Evolutionary conservation across 495 filamentous ascomycete genomes (phyloP), one percentile per base, ranked within the genome.

Genomic region (Hapsidospora chrysogenum): DNA sequence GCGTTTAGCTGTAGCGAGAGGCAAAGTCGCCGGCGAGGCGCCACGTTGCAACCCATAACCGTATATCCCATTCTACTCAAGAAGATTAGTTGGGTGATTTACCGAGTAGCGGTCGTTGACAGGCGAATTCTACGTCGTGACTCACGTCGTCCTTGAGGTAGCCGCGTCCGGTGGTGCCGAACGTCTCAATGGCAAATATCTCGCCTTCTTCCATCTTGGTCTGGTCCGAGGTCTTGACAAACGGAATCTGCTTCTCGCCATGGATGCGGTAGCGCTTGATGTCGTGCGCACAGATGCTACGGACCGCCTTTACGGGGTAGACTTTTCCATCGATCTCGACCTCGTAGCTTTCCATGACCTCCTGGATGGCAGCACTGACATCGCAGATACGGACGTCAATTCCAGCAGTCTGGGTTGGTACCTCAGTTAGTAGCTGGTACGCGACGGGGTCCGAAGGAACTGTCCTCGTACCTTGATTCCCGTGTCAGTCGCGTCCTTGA

Each of bases 131-230:
- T n/a, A n/a, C n/a, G n/a, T n/a, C n/a, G n/a, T n/a, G n/a, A n/a
- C n/a, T n/a, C n/a, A 84, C 78, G 50, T 89, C 80, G 47, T 89
- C 82, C 45, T 71, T 60, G 33, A 92, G 75, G 50, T 76, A 76
- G 33, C 78, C 85, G 52, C 82, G 85, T 43, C 85, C 85, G 36
- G 85, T 93, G 59, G 76, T 87, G 29, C 85, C 85, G 44, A 92
- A 93, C 3, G 85, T 92, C 54, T 92, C 85, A 41, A 93, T 89
- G 29, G 85, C 85, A 51, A 87, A 93, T 9, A 80, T 70, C 47
- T 93, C 85, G 17, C 84, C 84, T 52, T 92, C 85, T 61, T 92
- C 85, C 85, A 93, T 93, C 59, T 81, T 85, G 20, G 80, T 86
- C 45, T 68, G 65, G 44, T 85, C 78, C 35, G 60, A 63, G 35